Conservation (phyloP, 1,139 yeast species). For the Scheffersomyces lignicola region DNA sequence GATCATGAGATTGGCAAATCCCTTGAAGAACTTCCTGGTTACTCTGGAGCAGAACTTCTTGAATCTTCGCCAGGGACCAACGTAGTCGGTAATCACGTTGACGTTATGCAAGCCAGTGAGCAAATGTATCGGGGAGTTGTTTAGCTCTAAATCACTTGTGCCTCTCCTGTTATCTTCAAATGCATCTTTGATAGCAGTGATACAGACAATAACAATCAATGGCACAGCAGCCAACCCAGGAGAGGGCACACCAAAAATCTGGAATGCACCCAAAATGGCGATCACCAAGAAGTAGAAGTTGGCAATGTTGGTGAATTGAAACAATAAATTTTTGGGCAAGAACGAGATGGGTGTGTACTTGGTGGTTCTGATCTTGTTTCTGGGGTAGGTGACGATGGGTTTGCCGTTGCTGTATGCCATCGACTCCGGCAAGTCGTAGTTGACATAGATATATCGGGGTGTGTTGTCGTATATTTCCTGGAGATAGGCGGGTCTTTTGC, state of each 20-base stretch:
- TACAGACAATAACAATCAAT: constrained; percentile 81
- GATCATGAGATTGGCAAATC: constrained; percentile 23
- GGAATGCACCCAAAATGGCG: constrained; percentile 82
- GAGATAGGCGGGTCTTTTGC: constrained; percentile 34
- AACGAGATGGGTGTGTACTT: constrained; percentile 90
- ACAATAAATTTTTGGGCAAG: constrained; percentile 76
- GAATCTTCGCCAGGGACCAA: constrained; percentile 65
- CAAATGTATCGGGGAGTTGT: constrained; percentile 82
- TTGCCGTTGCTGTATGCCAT: constrained; percentile 47
- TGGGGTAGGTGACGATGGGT: constrained; percentile 60
- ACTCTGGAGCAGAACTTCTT: constrained; percentile 46
- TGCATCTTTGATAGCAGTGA: constrained; percentile 92
- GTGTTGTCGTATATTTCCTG: constrained; percentile 34
- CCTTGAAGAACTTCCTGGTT: constrained; percentile 17
- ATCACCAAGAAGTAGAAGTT: constrained; percentile 81
- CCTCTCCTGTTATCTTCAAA: constrained; percentile 91
- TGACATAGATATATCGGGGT: constrained; percentile 41
- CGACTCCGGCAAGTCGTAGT: constrained; percentile 33
- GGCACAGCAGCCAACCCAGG: constrained; percentile 95
- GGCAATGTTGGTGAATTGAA: constrained; percentile 88
- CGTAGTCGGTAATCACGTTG: constrained; percentile 70
- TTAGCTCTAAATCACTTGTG: constrained; percentile 75
- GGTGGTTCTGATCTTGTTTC: constrained; percentile 94
- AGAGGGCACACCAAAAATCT: constrained; percentile 85
- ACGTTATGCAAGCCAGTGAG: constrained; percentile 69